A percentile compares a stretch with the other conserved stretches of the same genome.
phyloP scores from a whole-genome alignment of 2,329 filamentous ascomycete genomes.

The Hypoxylon sp. region DNA sequence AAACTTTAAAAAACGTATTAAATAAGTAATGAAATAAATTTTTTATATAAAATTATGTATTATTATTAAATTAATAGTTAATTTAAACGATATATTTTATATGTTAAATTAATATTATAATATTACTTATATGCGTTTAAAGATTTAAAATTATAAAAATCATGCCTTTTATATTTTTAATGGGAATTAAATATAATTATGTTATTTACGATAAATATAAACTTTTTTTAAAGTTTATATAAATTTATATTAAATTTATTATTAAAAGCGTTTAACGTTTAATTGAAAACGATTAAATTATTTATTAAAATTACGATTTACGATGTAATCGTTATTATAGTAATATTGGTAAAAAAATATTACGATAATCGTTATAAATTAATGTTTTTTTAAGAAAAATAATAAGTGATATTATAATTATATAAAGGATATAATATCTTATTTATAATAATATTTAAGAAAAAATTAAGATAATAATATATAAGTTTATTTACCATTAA shows the following conservation, averaged over 20 bases:
- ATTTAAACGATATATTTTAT: neutral
- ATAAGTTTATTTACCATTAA: neutral
- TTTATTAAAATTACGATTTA: neutral
- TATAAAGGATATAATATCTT: neutral
- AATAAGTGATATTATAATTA: neutral
- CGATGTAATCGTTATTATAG: neutral
- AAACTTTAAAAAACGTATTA: neutral
- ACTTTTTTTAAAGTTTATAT: neutral
- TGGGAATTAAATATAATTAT: too few species aligned
- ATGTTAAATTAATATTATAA: too few species aligned
- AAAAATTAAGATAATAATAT: neutral
- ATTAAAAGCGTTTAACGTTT: too few species aligned
- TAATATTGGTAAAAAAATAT: neutral
- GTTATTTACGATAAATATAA: neutral
- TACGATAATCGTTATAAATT: neutral
- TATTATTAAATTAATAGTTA: neutral
- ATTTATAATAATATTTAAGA: neutral
- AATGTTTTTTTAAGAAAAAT: neutral
- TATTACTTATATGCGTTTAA: too few species aligned
- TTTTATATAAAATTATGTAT: neutral
- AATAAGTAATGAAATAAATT: neutral
- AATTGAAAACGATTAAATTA: neutral
- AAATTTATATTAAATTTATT: neutral
- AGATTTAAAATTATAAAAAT: too few species aligned
- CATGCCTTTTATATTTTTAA: too few species aligned